These are phyloP conservation scores for Plasmodium fragile DNA, from an alignment of 169 alveolate species.

Conservation along the genomic window DNA sequence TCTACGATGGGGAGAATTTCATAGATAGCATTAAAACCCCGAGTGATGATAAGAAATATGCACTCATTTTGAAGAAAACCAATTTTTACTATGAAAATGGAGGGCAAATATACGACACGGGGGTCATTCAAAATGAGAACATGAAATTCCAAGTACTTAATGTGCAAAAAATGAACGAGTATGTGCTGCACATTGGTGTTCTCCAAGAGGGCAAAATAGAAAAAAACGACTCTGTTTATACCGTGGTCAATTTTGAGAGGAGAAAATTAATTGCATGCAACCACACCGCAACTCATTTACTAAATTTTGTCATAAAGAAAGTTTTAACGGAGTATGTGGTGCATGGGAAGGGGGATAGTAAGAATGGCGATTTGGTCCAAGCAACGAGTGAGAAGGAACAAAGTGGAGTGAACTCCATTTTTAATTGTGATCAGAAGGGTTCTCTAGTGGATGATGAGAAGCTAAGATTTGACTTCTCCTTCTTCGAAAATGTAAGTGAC, in stretches of 20 bases:
- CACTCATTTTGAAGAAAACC: slow-evolving; percentile 89
- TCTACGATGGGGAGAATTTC: slow-evolving; percentile 84
- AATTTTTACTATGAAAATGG: slow-evolving; percentile 92
- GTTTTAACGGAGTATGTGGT: slow-evolving; percentile 54
- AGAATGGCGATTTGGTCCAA: not conserved
- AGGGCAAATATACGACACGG: slow-evolving; percentile 89
- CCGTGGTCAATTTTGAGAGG: slow-evolving; percentile 87
- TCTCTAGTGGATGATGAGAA: slow-evolving; percentile 90
- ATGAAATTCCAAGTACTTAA: slow-evolving; percentile 86
- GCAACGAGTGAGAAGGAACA: not conserved
- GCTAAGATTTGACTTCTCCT: slow-evolving; percentile 90
- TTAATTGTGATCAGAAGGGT: slow-evolving; percentile 88
- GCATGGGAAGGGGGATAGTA: not conserved
- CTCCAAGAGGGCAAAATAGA: slow-evolving; percentile 33
- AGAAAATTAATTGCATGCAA: slow-evolving; percentile 92
- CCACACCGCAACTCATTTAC: slow-evolving; percentile 94
- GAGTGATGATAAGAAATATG: slow-evolving; percentile 75
- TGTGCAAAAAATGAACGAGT: slow-evolving; percentile 90
- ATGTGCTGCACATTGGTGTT: slow-evolving; percentile 90
- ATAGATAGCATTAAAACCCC: slow-evolving; percentile 26
- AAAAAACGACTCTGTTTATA: slow-evolving; percentile 64
- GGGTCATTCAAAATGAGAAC: slow-evolving; percentile 67
- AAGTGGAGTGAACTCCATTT: slow-evolving; percentile 9
- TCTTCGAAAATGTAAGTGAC: slow-evolving; percentile 80
- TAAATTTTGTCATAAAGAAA: slow-evolving; percentile 90